Base-by-base conservation (phyloP, 2,329 filamentous ascomycete genomes). In the Colletotrichum salicis region DNA sequence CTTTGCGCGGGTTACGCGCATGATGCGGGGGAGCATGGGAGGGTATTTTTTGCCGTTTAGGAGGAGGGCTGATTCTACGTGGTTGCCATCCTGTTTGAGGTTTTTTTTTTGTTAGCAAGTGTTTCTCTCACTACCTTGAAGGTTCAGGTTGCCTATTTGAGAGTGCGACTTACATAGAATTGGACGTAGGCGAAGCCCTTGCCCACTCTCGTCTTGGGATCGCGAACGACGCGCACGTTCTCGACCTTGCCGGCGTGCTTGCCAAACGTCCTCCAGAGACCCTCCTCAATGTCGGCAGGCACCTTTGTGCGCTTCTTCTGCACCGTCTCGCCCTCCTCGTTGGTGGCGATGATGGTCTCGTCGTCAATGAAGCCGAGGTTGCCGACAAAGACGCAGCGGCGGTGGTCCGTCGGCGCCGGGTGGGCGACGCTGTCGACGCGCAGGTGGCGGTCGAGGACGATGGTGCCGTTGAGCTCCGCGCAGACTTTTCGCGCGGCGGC, bases 151-250 rank as follows among this genome's bases (percentile, higher is more conserved):
- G 7, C 15, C 55, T 5, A 8, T 22, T 58, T 22, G 19, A n/a
- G 81, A 41, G 15, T 15, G 6, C 15, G 19, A 41, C 85, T 84
- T 77, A 91, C 90, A 78, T 92, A 90, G 83, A 99, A 99, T 79
- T 99, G 96, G 19, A 99, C 96, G 78, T 99, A 99, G 73, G 97
- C 97, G 79, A 99, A 94, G 5, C 96, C 96, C 81, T 99, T 99
- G 78, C 96, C 95, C 35, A 99, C 94, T 61, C 97, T 90, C 8
- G 97, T 99, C 76, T 93, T 92, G 74, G 93, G 87, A 79, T 99
- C 96, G 67, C 96, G 91, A 62, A 98, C 90, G 24, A 99, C 95
- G 41, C 96, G 93, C 45, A 99, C 97, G 78, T 92, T 97, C 83
- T 99, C 96, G 13, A 99, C 93, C 74, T 89, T 93, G 75, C 96